Percentiles rank a stretch among this genome's conserved stretches.
Conservation (phyloP, 352 stramenopile genomes). For the Plasmopara muralis region DNA sequence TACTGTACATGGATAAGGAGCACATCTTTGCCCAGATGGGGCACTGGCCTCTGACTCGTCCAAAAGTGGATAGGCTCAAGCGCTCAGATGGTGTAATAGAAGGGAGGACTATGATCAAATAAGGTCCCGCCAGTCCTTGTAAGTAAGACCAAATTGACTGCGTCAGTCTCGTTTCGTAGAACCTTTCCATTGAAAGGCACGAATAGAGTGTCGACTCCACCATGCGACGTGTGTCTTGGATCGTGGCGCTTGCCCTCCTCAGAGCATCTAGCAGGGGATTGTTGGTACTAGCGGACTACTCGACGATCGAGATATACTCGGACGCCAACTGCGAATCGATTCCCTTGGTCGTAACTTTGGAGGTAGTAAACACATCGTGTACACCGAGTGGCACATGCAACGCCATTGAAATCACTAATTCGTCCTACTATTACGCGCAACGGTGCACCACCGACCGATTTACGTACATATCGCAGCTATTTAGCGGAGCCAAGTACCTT, state of each 20-base stretch:
- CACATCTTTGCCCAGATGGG: neutral
- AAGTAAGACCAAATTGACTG: neutral
- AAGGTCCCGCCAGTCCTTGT: neutral
- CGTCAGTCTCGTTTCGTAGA: neutral
- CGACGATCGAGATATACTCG: constrained; percentile 31
- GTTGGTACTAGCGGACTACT: constrained; percentile 17
- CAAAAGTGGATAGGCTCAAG: constrained; percentile 1
- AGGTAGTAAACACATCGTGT: constrained; percentile 16
- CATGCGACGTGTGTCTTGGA: constrained; percentile 24
- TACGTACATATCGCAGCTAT: constrained; percentile 25
- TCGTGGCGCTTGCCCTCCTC: constrained; percentile 16
- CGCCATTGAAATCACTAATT: constrained; percentile 27
- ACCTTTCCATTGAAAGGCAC: neutral
- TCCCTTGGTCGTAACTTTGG: constrained; percentile 26
- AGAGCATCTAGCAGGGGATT: constrained; percentile 9
- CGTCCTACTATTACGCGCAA: constrained; percentile 32
- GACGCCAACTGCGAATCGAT: constrained; percentile 29
- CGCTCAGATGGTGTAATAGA: constrained; percentile 1
- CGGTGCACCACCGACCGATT: constrained; percentile 26
- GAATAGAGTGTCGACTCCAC: neutral
- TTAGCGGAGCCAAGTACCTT: constrained; percentile 31
- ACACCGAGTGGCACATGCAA: constrained; percentile 19
- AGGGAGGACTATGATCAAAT: constrained; percentile 1
- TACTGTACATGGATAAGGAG: neutral
- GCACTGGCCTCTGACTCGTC: neutral